Base-by-base conservation (phyloP, 2,329 filamentous ascomycete species). In the Sporothrix luriei region DNA sequence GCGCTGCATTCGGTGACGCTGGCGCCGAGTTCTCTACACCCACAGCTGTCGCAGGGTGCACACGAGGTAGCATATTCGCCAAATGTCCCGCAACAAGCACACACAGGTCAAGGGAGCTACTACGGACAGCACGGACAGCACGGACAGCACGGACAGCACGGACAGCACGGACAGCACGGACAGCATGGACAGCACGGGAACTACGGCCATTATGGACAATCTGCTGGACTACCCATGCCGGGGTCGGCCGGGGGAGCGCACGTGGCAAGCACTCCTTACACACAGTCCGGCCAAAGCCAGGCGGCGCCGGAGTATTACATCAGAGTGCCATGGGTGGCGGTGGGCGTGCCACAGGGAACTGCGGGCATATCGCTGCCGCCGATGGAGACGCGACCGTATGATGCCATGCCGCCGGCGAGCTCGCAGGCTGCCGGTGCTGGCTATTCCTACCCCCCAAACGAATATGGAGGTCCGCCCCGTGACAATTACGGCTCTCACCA, bases 251-350 rank as follows among this genome's bases (percentile, higher is more conserved):
- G 26, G 13, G 40, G 21, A 1, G 21, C 59, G 6, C 40, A 62
- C 38, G 29, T 48, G 38, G 21, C 40, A 26, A 48, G n/a, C 59
- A 40, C 61, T 33, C 24, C 24, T n/a, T 48, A 52, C 29, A 14
- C 73, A 13, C 14, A 49, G 11, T 29, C 40, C 21, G 29, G 46
- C 55, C 55, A 51, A 5, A 26, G 62, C 19, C 57, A 64, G 16
- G 2, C 33, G 16, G 2, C 33, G 24, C 4, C 55, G 19, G 40
- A 14, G 9, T 62, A 61, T 21, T 68, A 54, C 67, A 55, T 55
- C 67, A 46, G 14, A 14, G 38, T 54, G 16, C 48, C 57, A 16
- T 68, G 66, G 66, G 3, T 24, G 38, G 64, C n/a, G 11, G 62
- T 4, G 5, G 10, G 19, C 48, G 29, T 24, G 49, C 5, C 24